A percentile compares a stretch with the other conserved stretches of the same genome.
Evolutionary conservation across 768 basidiomycete species (phyloP).

Genomic region (Mrakia frigida): DNA sequence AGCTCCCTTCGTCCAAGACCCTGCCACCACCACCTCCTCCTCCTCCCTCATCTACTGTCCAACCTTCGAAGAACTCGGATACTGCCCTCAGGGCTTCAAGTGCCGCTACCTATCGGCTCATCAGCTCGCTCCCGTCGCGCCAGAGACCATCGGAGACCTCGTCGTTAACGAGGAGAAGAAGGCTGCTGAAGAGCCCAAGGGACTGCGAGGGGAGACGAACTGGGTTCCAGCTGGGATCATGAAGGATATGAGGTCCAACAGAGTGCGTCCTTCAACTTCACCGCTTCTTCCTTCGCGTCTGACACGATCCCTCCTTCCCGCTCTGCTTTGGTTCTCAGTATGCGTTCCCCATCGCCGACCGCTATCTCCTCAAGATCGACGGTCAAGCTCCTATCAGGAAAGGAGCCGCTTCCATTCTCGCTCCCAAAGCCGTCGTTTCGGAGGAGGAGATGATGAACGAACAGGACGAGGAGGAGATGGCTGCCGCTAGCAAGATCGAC

Average conservation of each 20-base stretch:
- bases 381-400: slow-evolving; percentile 40
- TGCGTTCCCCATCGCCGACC: slow-evolving; percentile 58
- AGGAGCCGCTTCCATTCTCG: background rate
- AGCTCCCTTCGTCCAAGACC: slow-evolving; percentile 53
- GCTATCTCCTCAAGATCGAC: slow-evolving; percentile 51
- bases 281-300: slow-evolving; percentile 17
- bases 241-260: slow-evolving; percentile 61
- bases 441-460: slow-evolving; percentile 34
- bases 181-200: slow-evolving; percentile 43
- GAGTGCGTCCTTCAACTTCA: slow-evolving; percentile 49
- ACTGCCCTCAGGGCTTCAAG: slow-evolving; percentile 78
- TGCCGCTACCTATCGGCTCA: slow-evolving; percentile 87
- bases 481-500: slow-evolving; percentile 44
- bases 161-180: slow-evolving; percentile 49
- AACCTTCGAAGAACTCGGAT: slow-evolving; percentile 61
- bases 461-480: slow-evolving; percentile 27
- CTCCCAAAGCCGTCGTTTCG: slow-evolving; percentile 8
- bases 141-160: slow-evolving; percentile 49
- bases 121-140: slow-evolving; percentile 48
- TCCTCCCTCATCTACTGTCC: slow-evolving; percentile 51
- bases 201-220: slow-evolving; percentile 56
- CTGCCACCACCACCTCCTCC: background rate
- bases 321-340: slow-evolving; percentile 50
- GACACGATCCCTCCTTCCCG: background rate
- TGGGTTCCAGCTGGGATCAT: slow-evolving; percentile 57